Evolutionary conservation across 1,139 yeast genomes (phyloP).

Genomic region (Candida sojae): DNA sequence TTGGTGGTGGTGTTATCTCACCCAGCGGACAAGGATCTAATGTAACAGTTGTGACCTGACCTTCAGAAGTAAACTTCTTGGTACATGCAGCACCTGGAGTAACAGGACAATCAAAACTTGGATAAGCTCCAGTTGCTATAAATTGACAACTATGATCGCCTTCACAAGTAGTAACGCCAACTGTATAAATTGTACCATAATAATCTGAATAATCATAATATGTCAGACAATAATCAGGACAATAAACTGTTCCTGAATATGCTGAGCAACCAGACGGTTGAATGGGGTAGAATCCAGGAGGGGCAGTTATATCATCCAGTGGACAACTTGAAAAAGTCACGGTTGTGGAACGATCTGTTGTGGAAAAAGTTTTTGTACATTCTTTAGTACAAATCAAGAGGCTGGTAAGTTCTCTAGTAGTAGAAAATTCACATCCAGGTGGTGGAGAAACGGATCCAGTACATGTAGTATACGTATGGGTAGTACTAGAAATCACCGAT

Average conservation of each 20-base stretch:
- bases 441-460: not conserved
- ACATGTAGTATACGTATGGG: not conserved
- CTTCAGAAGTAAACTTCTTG: not conserved
- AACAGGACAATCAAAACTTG: not conserved
- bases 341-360: not conserved
- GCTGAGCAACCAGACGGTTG: not conserved
- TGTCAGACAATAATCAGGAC: not conserved
- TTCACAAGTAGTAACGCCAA: not conserved
- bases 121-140: not conserved
- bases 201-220: not conserved
- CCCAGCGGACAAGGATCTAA: not conserved
- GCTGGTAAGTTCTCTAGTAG: not conserved
- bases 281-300: not conserved
- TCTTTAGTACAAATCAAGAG: not conserved
- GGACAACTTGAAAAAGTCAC: not conserved
- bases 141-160: not conserved
- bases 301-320: not conserved
- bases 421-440: not conserved
- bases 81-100: not conserved
- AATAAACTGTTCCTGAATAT: not conserved
- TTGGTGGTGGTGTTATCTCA: not conserved
- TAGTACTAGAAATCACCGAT: not conserved
- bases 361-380: not conserved
- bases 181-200: not conserved
- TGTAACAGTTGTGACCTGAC: not conserved